Conservation (phyloP, 1,284 basidiomycete genomes). For the Thecaphora frezii region DNA sequence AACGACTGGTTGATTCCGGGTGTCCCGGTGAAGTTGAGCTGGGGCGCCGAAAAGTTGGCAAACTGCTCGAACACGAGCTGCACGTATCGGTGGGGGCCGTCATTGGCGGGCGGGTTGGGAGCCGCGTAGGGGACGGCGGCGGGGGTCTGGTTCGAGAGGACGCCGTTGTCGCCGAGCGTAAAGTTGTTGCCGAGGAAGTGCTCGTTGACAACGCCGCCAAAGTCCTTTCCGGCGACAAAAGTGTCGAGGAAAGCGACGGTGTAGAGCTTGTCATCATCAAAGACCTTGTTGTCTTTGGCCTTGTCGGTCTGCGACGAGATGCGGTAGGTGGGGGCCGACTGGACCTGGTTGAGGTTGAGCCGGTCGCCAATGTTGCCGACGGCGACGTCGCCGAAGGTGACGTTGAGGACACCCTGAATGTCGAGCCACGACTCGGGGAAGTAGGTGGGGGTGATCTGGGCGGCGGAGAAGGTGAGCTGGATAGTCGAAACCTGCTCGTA, state of each 20-base stretch:
- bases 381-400: constrained; percentile 26
- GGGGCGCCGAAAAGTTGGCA: constrained; percentile 36
- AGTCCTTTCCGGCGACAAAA: constrained; percentile 35
- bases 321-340: constrained; percentile 30
- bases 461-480: constrained; percentile 36
- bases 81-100: constrained; percentile 46
- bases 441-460: constrained; percentile 23
- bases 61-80: constrained; percentile 45
- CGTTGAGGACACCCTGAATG: constrained; percentile 41
- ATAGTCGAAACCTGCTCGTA: constrained; percentile 34
- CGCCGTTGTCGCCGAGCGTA: constrained; percentile 13
- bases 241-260: constrained; percentile 34
- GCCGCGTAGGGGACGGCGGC: constrained; percentile 33
- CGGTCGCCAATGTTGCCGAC: constrained; percentile 31
- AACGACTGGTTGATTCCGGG: constrained; percentile 18
- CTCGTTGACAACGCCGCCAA: constrained; percentile 19
- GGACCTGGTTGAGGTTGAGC: constrained; percentile 35
- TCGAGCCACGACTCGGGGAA: constrained; percentile 31
- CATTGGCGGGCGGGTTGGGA: constrained; percentile 30
- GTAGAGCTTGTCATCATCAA: constrained; percentile 23
- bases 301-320: constrained; percentile 19
- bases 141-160: constrained; percentile 22
- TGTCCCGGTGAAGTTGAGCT: constrained; percentile 20
- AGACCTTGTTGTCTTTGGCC: constrained; percentile 12
- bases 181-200: constrained; percentile 42